Percentiles rank a stretch among this genome's conserved stretches.
phyloP scores from a whole-genome alignment of 306 rosid genomes.

The Prunus salicina region DNA sequence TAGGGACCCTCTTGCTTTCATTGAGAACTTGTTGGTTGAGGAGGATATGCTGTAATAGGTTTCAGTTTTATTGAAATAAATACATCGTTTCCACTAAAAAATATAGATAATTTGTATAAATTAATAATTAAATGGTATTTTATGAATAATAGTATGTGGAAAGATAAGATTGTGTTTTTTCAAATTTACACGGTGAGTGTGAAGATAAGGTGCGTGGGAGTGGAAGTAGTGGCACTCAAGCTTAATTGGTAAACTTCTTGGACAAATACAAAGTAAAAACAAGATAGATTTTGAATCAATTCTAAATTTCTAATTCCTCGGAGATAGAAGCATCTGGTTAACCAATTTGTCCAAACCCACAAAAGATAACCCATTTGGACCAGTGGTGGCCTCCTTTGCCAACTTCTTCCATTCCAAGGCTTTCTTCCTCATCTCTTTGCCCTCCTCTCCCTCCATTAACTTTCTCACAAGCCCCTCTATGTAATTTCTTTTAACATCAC shows the following conservation, averaged over 20 bases:
- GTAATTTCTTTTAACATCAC: constrained; percentile 33
- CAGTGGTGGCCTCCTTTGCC: constrained; percentile 27
- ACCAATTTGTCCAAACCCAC: constrained; percentile 33
- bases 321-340: constrained; percentile 18
- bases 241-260: not conserved
- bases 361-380: constrained; percentile 35
- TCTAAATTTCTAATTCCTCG: not conserved
- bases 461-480: constrained; percentile 51
- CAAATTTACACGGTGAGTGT: too few species aligned
- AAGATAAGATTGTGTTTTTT: too few species aligned
- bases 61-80: too few species aligned
- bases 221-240: too few species aligned
- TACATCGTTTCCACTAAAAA: too few species aligned
- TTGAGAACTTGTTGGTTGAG: too few species aligned
- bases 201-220: too few species aligned
- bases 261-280: not conserved
- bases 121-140: too few species aligned
- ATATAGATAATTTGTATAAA: too few species aligned
- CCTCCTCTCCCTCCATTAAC: constrained; percentile 56
- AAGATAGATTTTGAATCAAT: not conserved
- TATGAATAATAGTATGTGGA: too few species aligned
- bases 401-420: constrained; percentile 46
- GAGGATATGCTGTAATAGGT: too few species aligned
- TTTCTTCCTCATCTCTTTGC: constrained; percentile 43
- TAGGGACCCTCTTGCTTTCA: too few species aligned